A percentile compares a stretch with the other conserved stretches of the same genome.
These are phyloP conservation scores for Forsythia suspensa DNA, from an alignment of 257 asterid species.

Conservation along the genomic window DNA sequence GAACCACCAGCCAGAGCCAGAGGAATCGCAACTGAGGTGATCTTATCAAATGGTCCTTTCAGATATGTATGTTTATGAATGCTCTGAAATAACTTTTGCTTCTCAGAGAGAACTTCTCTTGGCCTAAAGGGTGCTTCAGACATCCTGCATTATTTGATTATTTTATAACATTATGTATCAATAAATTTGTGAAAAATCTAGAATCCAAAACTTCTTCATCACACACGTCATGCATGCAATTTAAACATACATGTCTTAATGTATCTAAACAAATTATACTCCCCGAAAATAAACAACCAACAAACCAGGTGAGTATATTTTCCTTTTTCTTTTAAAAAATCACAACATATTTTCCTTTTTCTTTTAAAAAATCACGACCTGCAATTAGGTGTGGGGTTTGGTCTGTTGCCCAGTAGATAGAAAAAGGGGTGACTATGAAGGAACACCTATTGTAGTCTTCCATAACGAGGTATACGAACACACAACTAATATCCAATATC, in stretches of 20 bases:
- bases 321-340: not conserved
- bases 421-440: not conserved
- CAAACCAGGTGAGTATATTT: too few relatives aligned
- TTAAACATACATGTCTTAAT: not conserved
- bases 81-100: constrained; percentile 30
- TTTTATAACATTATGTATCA: not conserved
- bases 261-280: not conserved
- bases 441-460: not conserved
- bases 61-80: constrained; percentile 25
- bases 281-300: not conserved
- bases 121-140: constrained; percentile 31
- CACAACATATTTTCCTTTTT: not conserved
- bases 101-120: constrained; percentile 25
- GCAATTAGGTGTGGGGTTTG: not conserved
- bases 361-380: not conserved
- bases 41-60: constrained; percentile 25
- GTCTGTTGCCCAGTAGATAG: not conserved
- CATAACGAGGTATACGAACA: not conserved
- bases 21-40: constrained; percentile 37
- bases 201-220: not conserved
- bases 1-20: constrained; percentile 28
- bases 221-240: not conserved
- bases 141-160: constrained; percentile 21
- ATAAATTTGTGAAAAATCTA: not conserved
- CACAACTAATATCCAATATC: not conserved